Conservation (phyloP, 192 early-diverging fungal genomes). For the Podila epigama region DNA sequence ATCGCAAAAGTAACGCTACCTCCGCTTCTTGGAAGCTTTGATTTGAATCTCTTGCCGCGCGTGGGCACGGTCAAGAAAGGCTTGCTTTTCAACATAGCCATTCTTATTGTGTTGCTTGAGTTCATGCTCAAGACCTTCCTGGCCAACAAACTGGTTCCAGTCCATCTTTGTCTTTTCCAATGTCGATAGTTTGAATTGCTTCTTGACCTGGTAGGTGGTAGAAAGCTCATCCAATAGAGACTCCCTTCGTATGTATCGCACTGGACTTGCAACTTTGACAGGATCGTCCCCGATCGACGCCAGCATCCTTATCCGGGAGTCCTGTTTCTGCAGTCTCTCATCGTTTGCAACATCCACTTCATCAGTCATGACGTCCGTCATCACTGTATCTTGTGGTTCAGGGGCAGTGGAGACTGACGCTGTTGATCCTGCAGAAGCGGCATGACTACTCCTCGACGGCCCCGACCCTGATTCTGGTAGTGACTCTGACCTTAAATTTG, state of each 20-base stretch:
- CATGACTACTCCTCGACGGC: too few species aligned
- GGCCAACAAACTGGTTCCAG: slow-evolving; percentile 70
- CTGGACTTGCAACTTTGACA: slow-evolving; percentile 7
- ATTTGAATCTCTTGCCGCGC: slow-evolving; percentile 61
- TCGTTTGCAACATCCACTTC: too few species aligned
- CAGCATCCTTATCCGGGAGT: slow-evolving; percentile 9
- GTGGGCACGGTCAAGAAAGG: slow-evolving; percentile 70
- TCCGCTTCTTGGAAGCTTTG: slow-evolving; percentile 47
- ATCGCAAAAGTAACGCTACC: background rate
- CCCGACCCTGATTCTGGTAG: too few species aligned
- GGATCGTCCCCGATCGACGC: slow-evolving; percentile 23
- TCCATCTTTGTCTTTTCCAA: slow-evolving; percentile 75
- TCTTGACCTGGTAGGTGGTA: slow-evolving; percentile 50
- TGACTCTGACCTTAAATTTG: too few species aligned
- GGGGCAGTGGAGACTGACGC: too few species aligned
- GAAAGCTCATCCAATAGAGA: slow-evolving; percentile 39
- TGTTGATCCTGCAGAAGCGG: too few species aligned
- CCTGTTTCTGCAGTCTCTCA: too few species aligned
- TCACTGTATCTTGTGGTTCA: too few species aligned
- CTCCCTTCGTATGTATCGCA: slow-evolving; percentile 40
- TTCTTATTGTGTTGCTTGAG: slow-evolving; percentile 73
- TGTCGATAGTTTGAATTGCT: slow-evolving; percentile 70
- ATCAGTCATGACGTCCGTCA: too few species aligned
- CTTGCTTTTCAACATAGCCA: slow-evolving; percentile 77
- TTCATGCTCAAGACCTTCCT: slow-evolving; percentile 67